These are phyloP conservation scores for Exserohilum turcica DNA, from an alignment of 2,329 filamentous ascomycete genomes.

Conservation along the genomic window DNA sequence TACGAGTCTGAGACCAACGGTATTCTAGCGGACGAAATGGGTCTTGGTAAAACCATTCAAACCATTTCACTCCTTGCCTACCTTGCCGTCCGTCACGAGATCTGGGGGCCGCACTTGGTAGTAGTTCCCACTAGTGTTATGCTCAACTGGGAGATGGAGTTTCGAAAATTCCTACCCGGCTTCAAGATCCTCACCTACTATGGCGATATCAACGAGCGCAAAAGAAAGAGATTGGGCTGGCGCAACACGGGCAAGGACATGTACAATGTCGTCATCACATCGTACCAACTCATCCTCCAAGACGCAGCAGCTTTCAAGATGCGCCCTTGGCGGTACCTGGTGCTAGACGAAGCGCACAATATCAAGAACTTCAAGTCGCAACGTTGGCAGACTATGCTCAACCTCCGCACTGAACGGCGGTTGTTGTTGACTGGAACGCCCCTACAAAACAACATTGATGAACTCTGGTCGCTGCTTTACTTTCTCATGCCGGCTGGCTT, in stretches of 20 bases:
- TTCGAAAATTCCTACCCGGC: constrained; percentile 97
- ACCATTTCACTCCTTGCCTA: constrained; percentile 94
- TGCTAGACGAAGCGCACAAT: constrained; percentile 97
- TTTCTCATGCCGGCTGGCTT: constrained; percentile 92
- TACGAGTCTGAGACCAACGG: constrained; percentile 94
- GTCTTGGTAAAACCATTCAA: constrained; percentile 96
- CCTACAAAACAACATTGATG: constrained; percentile 93
- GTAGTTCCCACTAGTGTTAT: constrained; percentile 98
- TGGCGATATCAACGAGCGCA: constrained; percentile 88
- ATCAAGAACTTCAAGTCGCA: constrained; percentile 99
- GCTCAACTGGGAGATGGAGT: constrained; percentile 99
- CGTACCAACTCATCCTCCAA: constrained; percentile 93
- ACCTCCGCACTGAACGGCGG: constrained; percentile 86
- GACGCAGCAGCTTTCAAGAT: constrained; percentile 94
- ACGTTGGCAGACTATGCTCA: constrained; percentile 92
- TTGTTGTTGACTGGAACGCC: constrained; percentile 92
- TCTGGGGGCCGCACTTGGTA: constrained; percentile 95
- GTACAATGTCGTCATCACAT: constrained; percentile 98
- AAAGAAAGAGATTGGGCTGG: constrained; percentile 90
- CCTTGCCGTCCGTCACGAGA: constrained; percentile 83
- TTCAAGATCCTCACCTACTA: constrained; percentile 99
- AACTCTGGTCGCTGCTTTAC: constrained; percentile 95
- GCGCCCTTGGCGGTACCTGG: constrained; percentile 95
- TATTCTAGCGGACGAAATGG: constrained; percentile 98
- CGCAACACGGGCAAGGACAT: constrained; percentile 75